A percentile compares a stretch with the other conserved stretches of the same genome.
Conservation (phyloP, 2,329 filamentous ascomycete genomes). For the Trichoderma atrobrunneum region DNA sequence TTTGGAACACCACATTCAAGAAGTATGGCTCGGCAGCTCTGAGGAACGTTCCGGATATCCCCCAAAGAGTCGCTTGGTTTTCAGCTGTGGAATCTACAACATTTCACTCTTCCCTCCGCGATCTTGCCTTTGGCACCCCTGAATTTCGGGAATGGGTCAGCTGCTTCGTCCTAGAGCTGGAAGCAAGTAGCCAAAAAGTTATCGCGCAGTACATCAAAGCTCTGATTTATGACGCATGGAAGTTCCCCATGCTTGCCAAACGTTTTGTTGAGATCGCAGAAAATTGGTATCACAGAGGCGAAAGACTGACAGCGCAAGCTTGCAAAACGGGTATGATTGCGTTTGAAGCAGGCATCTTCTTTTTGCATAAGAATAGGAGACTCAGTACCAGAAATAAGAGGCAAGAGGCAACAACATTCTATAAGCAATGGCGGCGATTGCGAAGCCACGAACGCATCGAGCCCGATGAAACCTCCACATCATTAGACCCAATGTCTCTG, state of each 20-base stretch:
- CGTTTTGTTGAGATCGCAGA: slow-evolving; percentile 17
- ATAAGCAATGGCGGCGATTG: background rate
- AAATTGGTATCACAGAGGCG: slow-evolving; percentile 7
- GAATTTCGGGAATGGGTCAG: slow-evolving; percentile 1
- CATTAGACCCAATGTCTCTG: background rate
- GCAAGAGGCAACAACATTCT: background rate
- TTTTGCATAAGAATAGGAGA: background rate
- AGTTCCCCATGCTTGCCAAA: slow-evolving; percentile 21
- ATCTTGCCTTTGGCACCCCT: background rate
- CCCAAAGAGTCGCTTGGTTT: slow-evolving; percentile 23
- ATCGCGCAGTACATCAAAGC: slow-evolving; percentile 23
- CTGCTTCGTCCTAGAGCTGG: background rate
- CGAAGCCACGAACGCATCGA: background rate
- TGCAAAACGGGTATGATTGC: background rate
- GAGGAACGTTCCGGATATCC: slow-evolving; percentile 20
- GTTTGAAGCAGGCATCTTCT: background rate
- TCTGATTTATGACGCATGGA: slow-evolving; percentile 23
- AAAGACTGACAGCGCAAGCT: background rate
- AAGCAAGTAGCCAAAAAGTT: background rate
- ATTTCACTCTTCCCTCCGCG: background rate
- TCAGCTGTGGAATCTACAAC: background rate
- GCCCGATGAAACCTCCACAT: background rate
- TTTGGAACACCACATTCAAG: slow-evolving; percentile 27
- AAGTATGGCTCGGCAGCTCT: slow-evolving; percentile 28
- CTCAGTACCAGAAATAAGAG: background rate